Evolutionary conservation across 169 alveolate species (phyloP).

Genomic region (Plasmodium malariae): DNA sequence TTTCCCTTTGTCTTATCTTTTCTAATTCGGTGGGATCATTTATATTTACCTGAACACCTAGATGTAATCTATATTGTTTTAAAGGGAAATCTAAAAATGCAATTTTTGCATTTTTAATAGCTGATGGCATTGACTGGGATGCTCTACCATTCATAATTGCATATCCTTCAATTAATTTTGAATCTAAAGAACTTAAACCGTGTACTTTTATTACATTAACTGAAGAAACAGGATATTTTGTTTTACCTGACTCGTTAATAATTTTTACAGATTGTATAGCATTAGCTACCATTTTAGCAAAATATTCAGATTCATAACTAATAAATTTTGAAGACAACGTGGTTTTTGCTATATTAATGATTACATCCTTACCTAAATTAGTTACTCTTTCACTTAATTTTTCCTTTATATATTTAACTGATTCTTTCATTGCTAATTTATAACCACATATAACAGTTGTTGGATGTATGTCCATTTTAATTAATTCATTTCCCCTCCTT

Average conservation of each 20-base stretch:
- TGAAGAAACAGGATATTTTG: conserved; percentile 96
- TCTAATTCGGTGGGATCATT: conserved; percentile 97
- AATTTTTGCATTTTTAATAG: conserved; percentile 95
- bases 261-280: conserved; percentile 95
- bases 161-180: conserved; percentile 93
- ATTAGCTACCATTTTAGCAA: conserved; percentile 95
- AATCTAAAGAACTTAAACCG: conserved; percentile 96
- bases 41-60: conserved; percentile 96
- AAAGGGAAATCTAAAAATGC: conserved; percentile 98
- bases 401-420: conserved; percentile 95
- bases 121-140: conserved; percentile 96
- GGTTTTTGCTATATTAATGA: conserved; percentile 95
- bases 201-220: conserved; percentile 96
- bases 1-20: conserved; percentile 92
- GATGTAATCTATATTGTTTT: conserved; percentile 95
- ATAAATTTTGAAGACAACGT: conserved; percentile 95
- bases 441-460: conserved; percentile 97
- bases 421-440: conserved; percentile 95
- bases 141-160: conserved; percentile 95
- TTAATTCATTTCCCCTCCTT: conserved; percentile 96
- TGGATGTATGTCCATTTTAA: conserved; percentile 98
- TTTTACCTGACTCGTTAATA: conserved; percentile 88
- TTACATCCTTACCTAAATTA: conserved; percentile 89
- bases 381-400: conserved; percentile 90
- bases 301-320: conserved; percentile 95